These are phyloP conservation scores for Tolypocladium cylindrosporum DNA, from an alignment of 2,329 filamentous ascomycete species.

Conservation along the genomic window DNA sequence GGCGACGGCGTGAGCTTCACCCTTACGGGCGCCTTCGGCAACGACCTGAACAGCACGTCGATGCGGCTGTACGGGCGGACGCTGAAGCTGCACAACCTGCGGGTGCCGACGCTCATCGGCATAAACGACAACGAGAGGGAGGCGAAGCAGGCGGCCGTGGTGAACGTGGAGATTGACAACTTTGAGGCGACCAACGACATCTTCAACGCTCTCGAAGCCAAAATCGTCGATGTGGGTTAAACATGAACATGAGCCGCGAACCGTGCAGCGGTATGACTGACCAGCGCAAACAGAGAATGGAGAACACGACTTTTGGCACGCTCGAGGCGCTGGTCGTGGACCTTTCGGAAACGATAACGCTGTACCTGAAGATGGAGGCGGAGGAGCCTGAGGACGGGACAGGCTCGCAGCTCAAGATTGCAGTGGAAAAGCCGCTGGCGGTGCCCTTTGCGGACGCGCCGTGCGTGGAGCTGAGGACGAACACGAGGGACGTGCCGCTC, in stretches of 20 bases:
- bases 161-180: constrained; percentile 51
- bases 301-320: constrained; percentile 49
- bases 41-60: constrained; percentile 7
- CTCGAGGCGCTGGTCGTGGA: constrained; percentile 49
- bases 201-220: constrained; percentile 46
- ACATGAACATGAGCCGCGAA: neutral
- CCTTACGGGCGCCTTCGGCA: constrained; percentile 30
- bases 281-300: constrained; percentile 32
- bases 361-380: constrained; percentile 24
- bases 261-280: neutral
- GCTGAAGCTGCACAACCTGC: constrained; percentile 46
- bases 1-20: constrained; percentile 50
- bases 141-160: constrained; percentile 56
- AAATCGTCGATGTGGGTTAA: constrained; percentile 48
- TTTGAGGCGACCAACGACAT: constrained; percentile 35
- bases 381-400: constrained; percentile 5
- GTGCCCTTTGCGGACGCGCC: constrained; percentile 65
- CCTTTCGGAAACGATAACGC: constrained; percentile 35
- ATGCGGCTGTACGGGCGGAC: constrained; percentile 16
- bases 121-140: constrained; percentile 62
- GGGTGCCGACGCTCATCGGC: constrained; percentile 59
- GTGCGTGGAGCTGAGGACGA: constrained; percentile 42
- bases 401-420: constrained; percentile 46
- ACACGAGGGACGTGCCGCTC: constrained; percentile 13
- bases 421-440: constrained; percentile 63